Conservation (phyloP, 129 eudicot species). For the Flaveria trinervia region DNA sequence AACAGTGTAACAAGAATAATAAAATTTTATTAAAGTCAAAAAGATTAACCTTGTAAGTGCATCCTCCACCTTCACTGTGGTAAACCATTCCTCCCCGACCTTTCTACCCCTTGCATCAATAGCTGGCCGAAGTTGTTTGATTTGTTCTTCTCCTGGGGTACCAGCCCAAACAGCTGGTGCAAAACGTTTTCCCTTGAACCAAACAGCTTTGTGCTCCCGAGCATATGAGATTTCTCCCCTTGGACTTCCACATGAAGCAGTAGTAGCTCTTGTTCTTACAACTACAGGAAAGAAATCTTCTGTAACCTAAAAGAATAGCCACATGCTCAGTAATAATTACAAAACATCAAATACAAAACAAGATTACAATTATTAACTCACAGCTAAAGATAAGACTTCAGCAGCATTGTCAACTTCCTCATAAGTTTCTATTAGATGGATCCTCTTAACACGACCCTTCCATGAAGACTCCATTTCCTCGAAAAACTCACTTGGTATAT, state of each 20-base stretch:
- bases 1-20: neutral
- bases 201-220: slow-evolving; percentile 86
- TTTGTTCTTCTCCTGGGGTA: slow-evolving; percentile 91
- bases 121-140: slow-evolving; percentile 74
- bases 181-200: slow-evolving; percentile 96
- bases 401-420: slow-evolving; percentile 83
- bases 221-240: slow-evolving; percentile 89
- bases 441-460: slow-evolving; percentile 90
- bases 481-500: slow-evolving; percentile 77
- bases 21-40: neutral
- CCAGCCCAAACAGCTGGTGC: slow-evolving; percentile 80
- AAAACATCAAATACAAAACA: neutral
- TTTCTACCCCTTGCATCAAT: slow-evolving; percentile 85
- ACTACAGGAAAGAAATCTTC: slow-evolving; percentile 88
- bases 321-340: neutral
- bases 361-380: slow-evolving; percentile 30
- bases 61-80: slow-evolving; percentile 81
- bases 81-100: slow-evolving; percentile 98
- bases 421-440: slow-evolving; percentile 69
- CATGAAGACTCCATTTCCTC: slow-evolving; percentile 94
- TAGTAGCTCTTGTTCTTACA: slow-evolving; percentile 68
- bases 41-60: slow-evolving; percentile 73
- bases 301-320: slow-evolving; percentile 45
- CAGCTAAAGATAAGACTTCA: slow-evolving; percentile 71
- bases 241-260: slow-evolving; percentile 84